Evolutionary conservation across 2,329 filamentous ascomycete genomes (phyloP), one percentile per base, ranked within the genome.

Genomic region (Hypomyces perniciosus): DNA sequence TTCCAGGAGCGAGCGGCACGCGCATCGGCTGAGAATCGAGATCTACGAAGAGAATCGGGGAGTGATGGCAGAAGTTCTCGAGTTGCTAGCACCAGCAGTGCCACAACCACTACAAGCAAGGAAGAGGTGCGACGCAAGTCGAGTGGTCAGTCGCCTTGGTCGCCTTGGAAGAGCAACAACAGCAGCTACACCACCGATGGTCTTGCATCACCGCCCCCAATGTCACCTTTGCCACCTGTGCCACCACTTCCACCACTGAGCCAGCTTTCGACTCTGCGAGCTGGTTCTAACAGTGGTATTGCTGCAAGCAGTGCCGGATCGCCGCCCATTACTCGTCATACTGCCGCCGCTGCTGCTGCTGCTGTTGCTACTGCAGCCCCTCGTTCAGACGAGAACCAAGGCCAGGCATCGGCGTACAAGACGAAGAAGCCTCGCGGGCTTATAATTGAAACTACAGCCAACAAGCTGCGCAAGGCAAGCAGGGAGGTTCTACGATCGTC

Each of bases 401-500:
- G 26, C 27, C 35, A 44, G 48, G 35, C 42, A 39, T 20, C 55
- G 29, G 53, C 49, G 13, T 59, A 58, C 55, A 62, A 57, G 42
- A 43, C 46, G 29, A 63, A 57, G 52, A 64, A 61, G 33, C 62
- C 61, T 8, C 54, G 56, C 10, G 60, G 57, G 5, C 56, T 62
- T 38, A 53, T 44, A 13, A 54, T 63, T 42, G 62, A 63, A 41
- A 59, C 60, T 12, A 51, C 47, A 7, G n/a, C 44, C 13, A 31
- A 30, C 27, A 59, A 57, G 50, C 56, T 56, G 20, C 62, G 56
- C 27, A 59, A 57, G 45, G 46, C 51, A 38, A 58, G 52, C 45
- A 54, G 53, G 39, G 59, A 64, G 35, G 54, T 34, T 26, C 37
- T 54, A n/a, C 54, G 53, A n/a, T 43, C 34, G 13, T 26, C 51